Base-by-base conservation (phyloP, 352 stramenopile species). In the Phytophthora nicotianae region DNA sequence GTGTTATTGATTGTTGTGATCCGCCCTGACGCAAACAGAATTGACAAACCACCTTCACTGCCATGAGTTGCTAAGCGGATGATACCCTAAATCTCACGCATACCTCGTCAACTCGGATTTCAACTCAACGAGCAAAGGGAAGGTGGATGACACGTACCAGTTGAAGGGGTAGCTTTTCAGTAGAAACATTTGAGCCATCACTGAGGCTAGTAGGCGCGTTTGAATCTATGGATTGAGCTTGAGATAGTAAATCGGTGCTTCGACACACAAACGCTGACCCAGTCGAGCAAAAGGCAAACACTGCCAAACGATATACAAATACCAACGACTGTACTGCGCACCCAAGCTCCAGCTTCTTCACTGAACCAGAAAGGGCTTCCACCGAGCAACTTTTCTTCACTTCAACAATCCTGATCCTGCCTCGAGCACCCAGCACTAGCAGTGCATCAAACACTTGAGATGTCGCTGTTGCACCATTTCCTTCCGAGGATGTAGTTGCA, bases 11-110 rank as follows among this genome's bases (percentile, higher is more conserved):
- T 62, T 32, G 62, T 75, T 5, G 52, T 50, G 6, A 84, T 51
- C 3, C 62, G 70, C 6, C 77, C 77, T 26, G 77, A 79, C 5
- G 55, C 50, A 14, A 74, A 79, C 9, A 84, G 43, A 42, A 83
- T 55, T 21, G 72, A 74, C 9, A 84, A 41, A 3, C 41, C 49
- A 1, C 62, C 33, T 6, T 43, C 37, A 23, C 46, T 23, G 33
- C 41, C 42, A 55, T 79, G 58, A 3, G 52, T 52, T 37, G 47
- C 58, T 40, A 86, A 48, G 8, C 61, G 62, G 10, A 77, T 24
- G 14, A 83, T 50, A 5, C 68, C 68, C 77, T 86, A 26, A 14
- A 37, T 23, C 42, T 52, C 29, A 54, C 14, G 42, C 16, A 49
- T 9, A 5, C 6, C 13, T 56, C 26, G 47, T 70, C 7, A 69